Percentiles rank a stretch among this genome's conserved stretches.
Evolutionary conservation across 495 filamentous ascomycete genomes (phyloP).

Genomic region (Ramalina peruviana): DNA sequence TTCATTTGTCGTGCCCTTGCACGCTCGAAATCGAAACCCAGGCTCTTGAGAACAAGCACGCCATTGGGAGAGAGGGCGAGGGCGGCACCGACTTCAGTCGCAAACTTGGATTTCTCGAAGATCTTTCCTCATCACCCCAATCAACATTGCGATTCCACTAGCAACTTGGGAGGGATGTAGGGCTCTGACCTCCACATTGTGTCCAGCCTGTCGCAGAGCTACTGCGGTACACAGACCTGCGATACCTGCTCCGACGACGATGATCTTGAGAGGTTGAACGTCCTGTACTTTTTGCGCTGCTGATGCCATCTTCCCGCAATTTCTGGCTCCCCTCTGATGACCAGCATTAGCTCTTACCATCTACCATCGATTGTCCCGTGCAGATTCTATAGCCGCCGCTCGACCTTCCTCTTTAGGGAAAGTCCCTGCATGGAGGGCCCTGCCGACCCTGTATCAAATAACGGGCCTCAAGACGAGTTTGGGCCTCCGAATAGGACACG

Average conservation of each 20-base stretch:
- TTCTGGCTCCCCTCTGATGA: no score
- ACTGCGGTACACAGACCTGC: constrained; percentile 44
- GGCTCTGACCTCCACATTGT: constrained; percentile 28
- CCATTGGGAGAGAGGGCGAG: constrained; percentile 39
- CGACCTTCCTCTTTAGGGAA: no score
- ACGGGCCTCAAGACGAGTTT: no score
- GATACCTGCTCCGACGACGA: constrained; percentile 43
- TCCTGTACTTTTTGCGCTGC: no score
- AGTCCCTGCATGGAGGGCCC: no score
- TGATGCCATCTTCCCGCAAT: no score
- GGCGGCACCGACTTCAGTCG: constrained; percentile 42
- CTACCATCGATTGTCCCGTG: no score
- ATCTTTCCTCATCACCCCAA: constrained; percentile 18
- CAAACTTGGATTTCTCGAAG: constrained; percentile 35
- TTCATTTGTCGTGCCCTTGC: constrained; percentile 13
- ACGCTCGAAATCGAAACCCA: constrained; percentile 31
- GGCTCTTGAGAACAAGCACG: constrained; percentile 29
- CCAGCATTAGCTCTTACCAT: no score
- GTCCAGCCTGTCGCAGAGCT: constrained; percentile 37
- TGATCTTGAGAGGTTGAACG: constrained; percentile 22
- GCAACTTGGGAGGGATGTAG: neutral
- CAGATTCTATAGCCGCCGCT: no score
- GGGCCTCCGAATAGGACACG: no score
- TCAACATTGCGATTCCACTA: neutral
- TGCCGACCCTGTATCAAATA: no score